These are phyloP conservation scores for Tylopilus vinaceipallidus DNA, from an alignment of 768 basidiomycete species.

Conservation along the genomic window DNA sequence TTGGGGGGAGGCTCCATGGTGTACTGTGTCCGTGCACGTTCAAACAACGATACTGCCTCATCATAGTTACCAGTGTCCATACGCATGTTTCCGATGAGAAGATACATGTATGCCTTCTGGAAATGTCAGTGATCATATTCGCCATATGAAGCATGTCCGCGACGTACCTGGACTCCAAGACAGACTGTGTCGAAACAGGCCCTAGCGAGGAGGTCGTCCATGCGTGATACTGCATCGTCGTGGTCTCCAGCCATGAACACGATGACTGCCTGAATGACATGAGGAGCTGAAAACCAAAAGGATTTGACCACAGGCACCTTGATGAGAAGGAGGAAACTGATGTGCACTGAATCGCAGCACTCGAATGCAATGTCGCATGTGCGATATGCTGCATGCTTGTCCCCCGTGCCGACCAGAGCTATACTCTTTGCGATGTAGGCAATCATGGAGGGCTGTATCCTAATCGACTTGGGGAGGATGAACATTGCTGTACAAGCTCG, in stretches of 20 bases:
- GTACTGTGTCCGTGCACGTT: neutral
- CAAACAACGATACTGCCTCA: neutral
- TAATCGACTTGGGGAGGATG: neutral
- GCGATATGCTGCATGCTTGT: neutral
- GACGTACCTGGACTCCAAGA: conserved; percentile 1
- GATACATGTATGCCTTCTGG: conserved; percentile 7
- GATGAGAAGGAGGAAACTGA: neutral
- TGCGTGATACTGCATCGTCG: conserved; percentile 4
- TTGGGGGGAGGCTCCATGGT: neutral
- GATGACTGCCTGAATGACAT: conserved; percentile 1
- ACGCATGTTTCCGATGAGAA: conserved; percentile 1
- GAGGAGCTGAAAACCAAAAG: neutral
- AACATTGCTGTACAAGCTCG: neutral
- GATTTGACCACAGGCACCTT: conserved; percentile 1
- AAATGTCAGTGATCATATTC: neutral
- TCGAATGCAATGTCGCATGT: conserved; percentile 5
- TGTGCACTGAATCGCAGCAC: neutral
- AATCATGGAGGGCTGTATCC: neutral
- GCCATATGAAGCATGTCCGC: too few species aligned
- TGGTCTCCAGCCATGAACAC: neutral
- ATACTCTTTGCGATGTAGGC: conserved; percentile 5
- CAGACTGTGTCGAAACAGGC: neutral
- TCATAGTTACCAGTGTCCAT: neutral
- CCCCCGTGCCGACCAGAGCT: neutral
- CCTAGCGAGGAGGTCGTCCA: neutral